phyloP scores from a whole-genome alignment of 176 grass and related monocot species.

The Phoenix dactylifera region DNA sequence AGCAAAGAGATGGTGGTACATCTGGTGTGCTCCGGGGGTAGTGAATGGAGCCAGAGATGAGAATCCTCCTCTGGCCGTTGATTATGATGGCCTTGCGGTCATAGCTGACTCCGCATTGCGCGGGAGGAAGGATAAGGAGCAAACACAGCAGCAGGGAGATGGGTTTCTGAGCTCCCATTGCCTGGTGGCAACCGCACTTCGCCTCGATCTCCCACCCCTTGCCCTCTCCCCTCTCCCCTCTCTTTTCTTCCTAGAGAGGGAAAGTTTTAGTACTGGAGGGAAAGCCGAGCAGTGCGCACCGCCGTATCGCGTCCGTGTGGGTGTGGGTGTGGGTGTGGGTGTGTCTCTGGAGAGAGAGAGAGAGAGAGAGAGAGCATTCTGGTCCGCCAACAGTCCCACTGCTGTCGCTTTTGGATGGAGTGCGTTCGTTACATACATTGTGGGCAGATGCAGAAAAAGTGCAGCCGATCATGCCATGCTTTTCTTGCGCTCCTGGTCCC shows the following conservation, averaged over 20 bases:
- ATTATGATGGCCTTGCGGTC: constrained; percentile 84
- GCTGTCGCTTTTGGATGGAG: constrained; percentile 18
- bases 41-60: constrained; percentile 98
- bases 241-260: neutral
- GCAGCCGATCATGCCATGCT: no score
- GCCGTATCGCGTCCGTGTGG: no score
- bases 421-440: neutral
- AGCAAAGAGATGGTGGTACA: constrained; percentile 31
- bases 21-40: constrained; percentile 97
- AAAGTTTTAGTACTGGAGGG: constrained; percentile 12
- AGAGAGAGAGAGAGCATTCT: constrained; percentile 8
- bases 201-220: constrained; percentile 25
- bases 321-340: neutral
- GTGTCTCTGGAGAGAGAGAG: no score
- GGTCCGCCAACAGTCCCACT: constrained; percentile 15
- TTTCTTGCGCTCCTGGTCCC: no score
- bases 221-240: neutral
- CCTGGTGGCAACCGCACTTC: neutral
- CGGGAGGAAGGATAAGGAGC: constrained; percentile 22
- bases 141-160: constrained; percentile 4
- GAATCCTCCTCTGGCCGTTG: constrained; percentile 72
- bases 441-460: no score
- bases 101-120: constrained; percentile 66
- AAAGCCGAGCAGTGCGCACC: neutral
- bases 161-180: constrained; percentile 20